These are phyloP conservation scores for Alloteropsis angusta DNA, from an alignment of 202 grass and related monocot genomes.

Conservation along the genomic window DNA sequence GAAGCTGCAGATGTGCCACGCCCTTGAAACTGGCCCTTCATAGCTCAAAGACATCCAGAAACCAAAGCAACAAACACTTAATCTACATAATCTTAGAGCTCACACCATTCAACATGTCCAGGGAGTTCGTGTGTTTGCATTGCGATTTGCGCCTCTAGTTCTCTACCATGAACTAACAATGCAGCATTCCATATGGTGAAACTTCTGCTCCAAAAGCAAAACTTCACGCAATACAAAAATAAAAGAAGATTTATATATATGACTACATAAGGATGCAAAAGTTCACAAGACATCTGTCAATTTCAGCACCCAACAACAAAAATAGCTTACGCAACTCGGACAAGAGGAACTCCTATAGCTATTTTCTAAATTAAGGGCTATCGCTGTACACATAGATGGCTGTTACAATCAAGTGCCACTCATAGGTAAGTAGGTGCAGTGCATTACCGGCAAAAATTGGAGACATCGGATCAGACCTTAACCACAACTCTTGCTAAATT, in stretches of 20 bases:
- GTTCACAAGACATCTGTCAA: neutral
- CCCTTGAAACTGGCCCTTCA: neutral
- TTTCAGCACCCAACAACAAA: neutral
- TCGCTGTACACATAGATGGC: slow-evolving; percentile 31
- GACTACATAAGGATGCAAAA: neutral
- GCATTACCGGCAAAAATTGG: slow-evolving; percentile 35
- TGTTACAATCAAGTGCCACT: slow-evolving; percentile 11
- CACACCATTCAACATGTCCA: neutral
- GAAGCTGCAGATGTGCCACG: no score
- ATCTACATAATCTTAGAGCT: neutral
- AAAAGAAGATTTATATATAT: neutral
- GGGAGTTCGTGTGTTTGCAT: neutral
- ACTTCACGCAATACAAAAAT: neutral
- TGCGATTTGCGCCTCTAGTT: neutral
- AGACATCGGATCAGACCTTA: slow-evolving; percentile 1
- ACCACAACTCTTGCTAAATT: slow-evolving; percentile 24
- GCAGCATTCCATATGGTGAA: neutral
- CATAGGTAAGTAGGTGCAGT: slow-evolving; percentile 14
- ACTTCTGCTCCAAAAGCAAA: neutral
- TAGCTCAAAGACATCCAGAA: neutral
- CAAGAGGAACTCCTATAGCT: neutral
- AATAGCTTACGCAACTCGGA: neutral
- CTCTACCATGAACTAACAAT: neutral
- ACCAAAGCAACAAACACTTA: neutral
- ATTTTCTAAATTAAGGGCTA: slow-evolving; percentile 22